phyloP scores from a whole-genome alignment of 768 basidiomycete species.

The Thelephora ganbajun region DNA sequence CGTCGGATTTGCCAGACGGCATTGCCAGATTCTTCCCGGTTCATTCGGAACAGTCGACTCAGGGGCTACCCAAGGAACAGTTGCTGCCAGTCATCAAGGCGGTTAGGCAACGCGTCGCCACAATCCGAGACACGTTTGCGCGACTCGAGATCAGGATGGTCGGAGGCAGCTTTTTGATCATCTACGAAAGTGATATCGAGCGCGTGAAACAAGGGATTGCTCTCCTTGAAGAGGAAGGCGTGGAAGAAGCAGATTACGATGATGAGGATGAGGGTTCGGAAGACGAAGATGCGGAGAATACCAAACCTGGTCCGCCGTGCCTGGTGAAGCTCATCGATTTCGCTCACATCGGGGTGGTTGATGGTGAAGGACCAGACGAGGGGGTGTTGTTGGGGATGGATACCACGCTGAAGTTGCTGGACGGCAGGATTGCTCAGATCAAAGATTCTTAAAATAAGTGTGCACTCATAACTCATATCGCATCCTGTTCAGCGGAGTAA shows the following conservation, averaged over 20 bases:
- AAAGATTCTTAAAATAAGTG: conserved; percentile 1
- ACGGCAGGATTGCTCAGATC: conserved; percentile 38
- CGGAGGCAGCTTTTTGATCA: conserved; percentile 65
- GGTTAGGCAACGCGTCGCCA: conserved; percentile 36
- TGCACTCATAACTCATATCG: too few species aligned
- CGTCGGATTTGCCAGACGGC: conserved; percentile 59
- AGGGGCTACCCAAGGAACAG: conserved; percentile 4
- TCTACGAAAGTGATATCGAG: conserved; percentile 57
- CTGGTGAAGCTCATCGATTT: conserved; percentile 85
- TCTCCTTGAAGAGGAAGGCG: conserved; percentile 22
- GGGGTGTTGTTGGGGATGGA: conserved; percentile 69
- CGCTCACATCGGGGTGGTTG: conserved; percentile 63
- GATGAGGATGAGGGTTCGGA: conserved; percentile 12
- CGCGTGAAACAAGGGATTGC: conserved; percentile 24
- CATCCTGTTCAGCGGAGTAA: too few species aligned
- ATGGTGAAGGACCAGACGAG: conserved; percentile 64
- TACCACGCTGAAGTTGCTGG: conserved; percentile 47
- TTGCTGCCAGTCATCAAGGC: conserved; percentile 37
- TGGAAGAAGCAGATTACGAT: conserved; percentile 23
- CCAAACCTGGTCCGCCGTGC: conserved; percentile 32
- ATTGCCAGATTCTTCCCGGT: conserved; percentile 70
- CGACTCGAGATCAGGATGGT: conserved; percentile 64
- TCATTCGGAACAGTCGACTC: conserved; percentile 7
- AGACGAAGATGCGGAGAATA: conserved; percentile 10
- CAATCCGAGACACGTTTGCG: conserved; percentile 35